Conservation (phyloP, 169 alveolate species). For the Eimeria zaria region DNA sequence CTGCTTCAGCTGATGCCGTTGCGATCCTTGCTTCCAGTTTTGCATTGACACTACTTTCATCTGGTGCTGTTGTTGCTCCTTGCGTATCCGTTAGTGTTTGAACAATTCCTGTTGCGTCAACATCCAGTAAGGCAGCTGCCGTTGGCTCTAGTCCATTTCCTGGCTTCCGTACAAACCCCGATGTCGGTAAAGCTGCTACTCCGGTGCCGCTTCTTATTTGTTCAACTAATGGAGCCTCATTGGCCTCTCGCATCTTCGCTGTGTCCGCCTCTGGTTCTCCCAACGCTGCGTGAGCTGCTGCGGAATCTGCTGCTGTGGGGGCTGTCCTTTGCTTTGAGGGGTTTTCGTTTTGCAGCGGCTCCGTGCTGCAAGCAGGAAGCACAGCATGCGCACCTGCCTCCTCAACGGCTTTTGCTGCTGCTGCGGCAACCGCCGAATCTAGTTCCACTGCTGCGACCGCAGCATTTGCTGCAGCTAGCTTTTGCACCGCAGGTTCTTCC, state of each 20-base stretch:
- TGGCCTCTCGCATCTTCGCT: too few species aligned
- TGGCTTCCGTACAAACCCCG: neutral
- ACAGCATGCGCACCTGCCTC: neutral
- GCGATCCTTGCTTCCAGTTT: conserved; percentile 24
- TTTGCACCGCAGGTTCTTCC: conserved; percentile 45
- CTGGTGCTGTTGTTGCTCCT: conserved; percentile 19
- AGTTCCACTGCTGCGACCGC: neutral
- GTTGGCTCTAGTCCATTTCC: neutral
- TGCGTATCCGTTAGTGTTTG: neutral
- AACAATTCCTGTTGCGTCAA: neutral
- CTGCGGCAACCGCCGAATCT: neutral
- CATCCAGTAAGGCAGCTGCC: neutral
- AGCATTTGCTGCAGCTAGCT: conserved; percentile 56
- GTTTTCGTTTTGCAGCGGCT: conserved; percentile 10
- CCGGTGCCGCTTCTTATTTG: neutral
- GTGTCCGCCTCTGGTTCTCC: neutral
- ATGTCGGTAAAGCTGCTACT: neutral
- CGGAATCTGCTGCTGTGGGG: neutral
- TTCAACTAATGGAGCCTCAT: neutral
- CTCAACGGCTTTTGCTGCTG: neutral
- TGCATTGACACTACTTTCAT: neutral
- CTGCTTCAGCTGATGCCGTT: conserved; percentile 69
- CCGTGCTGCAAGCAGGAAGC: neutral
- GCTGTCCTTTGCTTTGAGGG: neutral
- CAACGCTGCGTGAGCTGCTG: neutral